These are phyloP conservation scores for Mucor piriformis DNA, from an alignment of 371 early-diverging fungal species.

Conservation along the genomic window DNA sequence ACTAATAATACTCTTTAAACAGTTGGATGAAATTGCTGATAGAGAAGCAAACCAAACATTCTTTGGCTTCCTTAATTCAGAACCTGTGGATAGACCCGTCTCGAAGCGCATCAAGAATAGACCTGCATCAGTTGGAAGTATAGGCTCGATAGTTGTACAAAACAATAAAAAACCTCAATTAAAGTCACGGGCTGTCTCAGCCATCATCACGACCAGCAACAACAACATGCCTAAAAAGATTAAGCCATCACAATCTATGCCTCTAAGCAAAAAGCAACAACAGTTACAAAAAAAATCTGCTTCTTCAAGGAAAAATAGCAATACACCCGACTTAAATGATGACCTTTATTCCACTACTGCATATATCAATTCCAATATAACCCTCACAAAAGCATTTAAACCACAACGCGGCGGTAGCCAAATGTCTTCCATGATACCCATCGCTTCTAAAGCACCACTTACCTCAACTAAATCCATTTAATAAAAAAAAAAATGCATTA, in stretches of 20 bases:
- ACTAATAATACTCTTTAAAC: not conserved
- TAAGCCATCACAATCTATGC: conserved; percentile 27
- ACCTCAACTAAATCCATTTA: conserved; percentile 19
- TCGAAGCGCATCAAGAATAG: conserved; percentile 12
- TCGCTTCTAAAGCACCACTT: conserved; percentile 6
- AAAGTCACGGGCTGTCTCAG: conserved; percentile 18
- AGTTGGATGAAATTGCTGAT: conserved; percentile 65
- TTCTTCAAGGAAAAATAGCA: conserved; percentile 1
- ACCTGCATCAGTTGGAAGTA: conserved; percentile 23
- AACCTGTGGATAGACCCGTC: conserved; percentile 21
- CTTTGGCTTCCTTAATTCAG: conserved; percentile 64
- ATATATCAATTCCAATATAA: conserved; percentile 22
- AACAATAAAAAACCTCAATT: conserved; percentile 9
- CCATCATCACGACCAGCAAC: conserved; percentile 8
- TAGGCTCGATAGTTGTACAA: conserved; percentile 16
- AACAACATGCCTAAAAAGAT: conserved; percentile 13
- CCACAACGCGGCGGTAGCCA: conserved; percentile 9
- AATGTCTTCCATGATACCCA: conserved; percentile 30
- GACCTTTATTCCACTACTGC: conserved; percentile 18
- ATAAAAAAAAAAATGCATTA: not conserved
- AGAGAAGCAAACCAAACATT: conserved; percentile 73
- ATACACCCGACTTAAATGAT: not conserved
- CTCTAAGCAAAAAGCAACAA: conserved; percentile 20
- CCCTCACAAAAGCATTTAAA: conserved; percentile 21
- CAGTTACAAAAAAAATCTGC: conserved; percentile 3